phyloP scores from a whole-genome alignment of 2,329 filamentous ascomycete genomes.

The Diaporthe nobilis region DNA sequence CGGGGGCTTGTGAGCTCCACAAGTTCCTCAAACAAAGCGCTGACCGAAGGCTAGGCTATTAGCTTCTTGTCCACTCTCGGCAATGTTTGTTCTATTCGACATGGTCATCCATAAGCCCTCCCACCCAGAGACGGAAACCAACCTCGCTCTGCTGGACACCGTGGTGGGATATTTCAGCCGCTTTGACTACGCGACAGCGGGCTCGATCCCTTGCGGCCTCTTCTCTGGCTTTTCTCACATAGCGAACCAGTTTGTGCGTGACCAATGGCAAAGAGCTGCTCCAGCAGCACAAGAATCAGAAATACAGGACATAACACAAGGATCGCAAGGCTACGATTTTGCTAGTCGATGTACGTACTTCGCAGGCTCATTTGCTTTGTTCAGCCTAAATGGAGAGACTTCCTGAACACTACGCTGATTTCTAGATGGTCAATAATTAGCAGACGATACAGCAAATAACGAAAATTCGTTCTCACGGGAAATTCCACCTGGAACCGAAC shows the following conservation, averaged over 20 bases:
- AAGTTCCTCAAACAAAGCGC: too few relatives aligned
- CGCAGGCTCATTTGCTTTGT: neutral
- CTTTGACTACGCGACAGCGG: neutral
- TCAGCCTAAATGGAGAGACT: fast-evolving
- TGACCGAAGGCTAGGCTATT: neutral
- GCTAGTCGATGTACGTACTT: neutral
- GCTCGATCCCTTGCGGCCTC: neutral
- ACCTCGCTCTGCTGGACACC: neutral
- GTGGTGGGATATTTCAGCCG: slow-evolving; percentile 2
- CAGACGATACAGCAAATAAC: neutral
- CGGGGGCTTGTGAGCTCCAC: too few relatives aligned
- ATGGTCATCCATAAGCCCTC: neutral
- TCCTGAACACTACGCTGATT: neutral
- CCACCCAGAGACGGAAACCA: neutral
- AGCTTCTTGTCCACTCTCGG: neutral
- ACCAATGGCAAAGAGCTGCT: neutral
- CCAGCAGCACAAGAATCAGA: neutral
- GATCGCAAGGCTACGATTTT: neutral
- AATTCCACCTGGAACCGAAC: neutral
- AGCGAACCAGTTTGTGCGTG: slow-evolving; percentile 3
- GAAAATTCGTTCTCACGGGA: neutral
- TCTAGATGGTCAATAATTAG: neutral
- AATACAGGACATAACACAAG: neutral
- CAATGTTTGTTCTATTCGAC: slow-evolving; percentile 23
- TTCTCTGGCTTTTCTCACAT: slow-evolving; percentile 26